A percentile compares a stretch with the other conserved stretches of the same genome.
These are phyloP conservation scores for Ophiostoma ulmi DNA, from an alignment of 2,329 filamentous ascomycete species.

Conservation along the genomic window DNA sequence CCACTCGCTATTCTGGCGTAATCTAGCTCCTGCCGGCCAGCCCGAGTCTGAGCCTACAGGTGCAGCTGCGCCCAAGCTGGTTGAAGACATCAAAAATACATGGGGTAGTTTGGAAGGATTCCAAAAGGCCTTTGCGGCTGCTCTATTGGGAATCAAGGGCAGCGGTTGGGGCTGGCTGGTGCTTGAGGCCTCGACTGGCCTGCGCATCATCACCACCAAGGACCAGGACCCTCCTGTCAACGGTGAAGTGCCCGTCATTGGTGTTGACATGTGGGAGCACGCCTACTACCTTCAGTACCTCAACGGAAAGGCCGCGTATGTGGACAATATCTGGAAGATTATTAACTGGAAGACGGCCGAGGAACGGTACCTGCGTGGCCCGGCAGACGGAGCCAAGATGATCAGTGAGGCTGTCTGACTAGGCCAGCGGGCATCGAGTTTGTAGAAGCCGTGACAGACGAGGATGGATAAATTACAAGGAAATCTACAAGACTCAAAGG, in stretches of 20 bases:
- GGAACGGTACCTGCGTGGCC: constrained; percentile 50
- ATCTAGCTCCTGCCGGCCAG: constrained; percentile 58
- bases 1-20: constrained; percentile 65
- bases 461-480: neutral
- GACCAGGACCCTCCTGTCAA: constrained; percentile 73
- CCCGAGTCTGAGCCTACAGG: constrained; percentile 48
- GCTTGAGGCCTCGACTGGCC: constrained; percentile 51
- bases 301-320: constrained; percentile 69
- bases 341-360: constrained; percentile 73
- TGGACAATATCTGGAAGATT: constrained; percentile 71
- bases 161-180: constrained; percentile 88
- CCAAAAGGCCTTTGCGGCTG: constrained; percentile 58
- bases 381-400: constrained; percentile 44
- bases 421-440: neutral
- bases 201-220: constrained; percentile 75
- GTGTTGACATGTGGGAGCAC: constrained; percentile 91
- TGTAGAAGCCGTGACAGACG: neutral
- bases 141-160: constrained; percentile 68
- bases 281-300: constrained; percentile 76
- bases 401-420: constrained; percentile 41
- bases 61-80: constrained; percentile 37
- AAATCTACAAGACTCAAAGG: neutral
- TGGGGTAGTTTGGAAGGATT: constrained; percentile 68
- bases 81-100: constrained; percentile 54
- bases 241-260: constrained; percentile 64